Conservation (phyloP, 441 rosid species). For the Erodium trifolium region DNA sequence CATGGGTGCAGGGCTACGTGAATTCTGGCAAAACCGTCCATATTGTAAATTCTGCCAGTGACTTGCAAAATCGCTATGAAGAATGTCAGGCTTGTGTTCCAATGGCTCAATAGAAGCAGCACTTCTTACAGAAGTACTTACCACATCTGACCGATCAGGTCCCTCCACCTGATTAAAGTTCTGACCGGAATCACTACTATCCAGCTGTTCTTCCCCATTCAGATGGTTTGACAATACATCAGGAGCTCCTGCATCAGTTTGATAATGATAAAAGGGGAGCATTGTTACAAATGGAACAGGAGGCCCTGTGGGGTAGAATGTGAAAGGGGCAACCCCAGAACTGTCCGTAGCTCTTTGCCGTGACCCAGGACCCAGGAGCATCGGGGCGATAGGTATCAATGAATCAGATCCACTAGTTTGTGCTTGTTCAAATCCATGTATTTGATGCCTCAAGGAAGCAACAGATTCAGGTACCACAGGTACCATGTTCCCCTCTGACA, state of each 20-base stretch:
- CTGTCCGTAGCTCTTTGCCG: conserved; percentile 51
- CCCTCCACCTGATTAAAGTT: conserved; percentile 49
- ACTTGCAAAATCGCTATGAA: conserved; percentile 71
- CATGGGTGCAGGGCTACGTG: conserved; percentile 32
- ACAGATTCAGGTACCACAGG: conserved; percentile 42
- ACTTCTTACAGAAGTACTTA: conserved; percentile 16
- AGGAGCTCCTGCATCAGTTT: conserved; percentile 39
- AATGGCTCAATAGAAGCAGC: conserved; percentile 34
- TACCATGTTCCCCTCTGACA: conserved; percentile 34
- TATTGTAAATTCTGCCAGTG: conserved; percentile 89
- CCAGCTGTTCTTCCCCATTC: conserved; percentile 47
- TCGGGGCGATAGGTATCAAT: conserved; percentile 49
- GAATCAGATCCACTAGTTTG: conserved; percentile 70
- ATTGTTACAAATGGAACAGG: conserved; percentile 74
- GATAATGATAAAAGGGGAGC: conserved; percentile 48
- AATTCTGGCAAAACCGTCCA: conserved; percentile 69
- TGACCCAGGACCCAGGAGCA: conserved; percentile 57
- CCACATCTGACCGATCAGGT: conserved; percentile 49
- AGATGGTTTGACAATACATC: conserved; percentile 50
- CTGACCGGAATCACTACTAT: conserved; percentile 45
- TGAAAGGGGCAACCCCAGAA: conserved; percentile 41
- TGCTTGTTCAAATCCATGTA: conserved; percentile 54
- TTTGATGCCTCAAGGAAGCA: conserved; percentile 49
- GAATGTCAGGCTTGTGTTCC: conserved; percentile 64
- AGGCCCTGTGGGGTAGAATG: conserved; percentile 77